phyloP scores from a whole-genome alignment of 2,329 filamentous ascomycete genomes.

The Daldinia sp. region DNA sequence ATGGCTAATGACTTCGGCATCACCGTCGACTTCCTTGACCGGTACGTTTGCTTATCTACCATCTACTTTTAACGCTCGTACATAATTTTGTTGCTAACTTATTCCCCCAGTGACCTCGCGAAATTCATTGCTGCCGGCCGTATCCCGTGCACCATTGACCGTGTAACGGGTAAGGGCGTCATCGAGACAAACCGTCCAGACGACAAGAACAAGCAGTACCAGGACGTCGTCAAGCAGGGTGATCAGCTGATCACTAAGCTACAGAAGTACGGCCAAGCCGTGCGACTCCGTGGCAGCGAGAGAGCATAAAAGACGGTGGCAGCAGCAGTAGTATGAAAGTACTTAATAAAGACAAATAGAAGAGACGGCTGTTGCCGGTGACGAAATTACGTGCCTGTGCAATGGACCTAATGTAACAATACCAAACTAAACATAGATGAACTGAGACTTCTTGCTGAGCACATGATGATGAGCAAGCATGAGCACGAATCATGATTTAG shows the following conservation, averaged over 20 bases:
- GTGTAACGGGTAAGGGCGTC: conserved; percentile 92
- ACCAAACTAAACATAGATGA: conserved; percentile 22
- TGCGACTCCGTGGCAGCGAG: conserved; percentile 93
- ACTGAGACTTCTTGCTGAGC: not conserved
- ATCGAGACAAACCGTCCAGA: conserved; percentile 98
- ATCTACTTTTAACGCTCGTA: not conserved
- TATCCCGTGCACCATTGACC: conserved; percentile 96
- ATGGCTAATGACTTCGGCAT: conserved; percentile 99
- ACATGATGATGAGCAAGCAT: not conserved
- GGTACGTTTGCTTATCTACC: conserved; percentile 62
- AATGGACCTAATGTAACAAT: conserved; percentile 38
- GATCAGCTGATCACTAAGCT: conserved; percentile 98
- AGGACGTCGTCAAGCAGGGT: conserved; percentile 95
- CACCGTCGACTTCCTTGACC: conserved; percentile 93
- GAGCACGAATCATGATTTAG: not conserved
- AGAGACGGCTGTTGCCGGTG: not conserved
- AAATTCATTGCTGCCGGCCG: conserved; percentile 96
- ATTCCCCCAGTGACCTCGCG: conserved; percentile 78
- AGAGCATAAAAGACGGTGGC: conserved; percentile 65
- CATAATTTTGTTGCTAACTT: not conserved
- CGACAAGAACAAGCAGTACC: conserved; percentile 99
- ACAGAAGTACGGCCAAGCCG: conserved; percentile 98
- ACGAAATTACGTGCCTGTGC: conserved; percentile 12
- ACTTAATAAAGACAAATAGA: not conserved
- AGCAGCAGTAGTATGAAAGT: not conserved